Conservation (phyloP, 192 early-diverging fungal species). For the Dispira simplex region DNA sequence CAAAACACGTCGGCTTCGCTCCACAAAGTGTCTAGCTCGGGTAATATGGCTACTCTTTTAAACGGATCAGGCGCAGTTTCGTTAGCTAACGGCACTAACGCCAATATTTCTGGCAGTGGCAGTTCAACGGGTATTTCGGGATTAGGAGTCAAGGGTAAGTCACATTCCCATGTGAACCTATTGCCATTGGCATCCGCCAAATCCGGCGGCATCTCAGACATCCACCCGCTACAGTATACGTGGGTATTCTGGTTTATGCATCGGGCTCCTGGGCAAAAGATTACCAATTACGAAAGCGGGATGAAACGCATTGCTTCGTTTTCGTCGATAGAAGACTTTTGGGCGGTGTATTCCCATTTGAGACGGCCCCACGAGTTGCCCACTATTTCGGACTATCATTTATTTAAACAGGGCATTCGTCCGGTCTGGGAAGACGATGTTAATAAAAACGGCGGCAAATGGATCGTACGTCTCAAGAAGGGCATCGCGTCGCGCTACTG, state of each 20-base stretch:
- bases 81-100: background rate
- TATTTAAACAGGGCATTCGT: constrained; percentile 82
- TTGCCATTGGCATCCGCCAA: constrained; percentile 2
- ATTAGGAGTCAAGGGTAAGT: background rate
- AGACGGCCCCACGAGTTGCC: constrained; percentile 70
- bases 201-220: background rate
- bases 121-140: background rate
- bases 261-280: constrained; percentile 70
- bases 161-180: constrained; percentile 7
- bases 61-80: background rate
- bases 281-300: constrained; percentile 69
- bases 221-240: constrained; percentile 54
- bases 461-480: constrained; percentile 89
- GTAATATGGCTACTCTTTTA: background rate
- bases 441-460: constrained; percentile 84
- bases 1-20: background rate
- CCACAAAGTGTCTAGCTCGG: background rate
- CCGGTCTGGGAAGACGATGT: constrained; percentile 92
- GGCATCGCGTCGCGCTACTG: constrained; percentile 83
- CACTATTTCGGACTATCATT: constrained; percentile 77
- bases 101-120: background rate
- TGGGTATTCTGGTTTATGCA: constrained; percentile 97
- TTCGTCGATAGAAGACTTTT: constrained; percentile 63
- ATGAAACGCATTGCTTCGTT: constrained; percentile 81
- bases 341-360: constrained; percentile 64